Evolutionary conservation across 1,139 yeast genomes (phyloP).

Genomic region (Komagataea norvegica): DNA sequence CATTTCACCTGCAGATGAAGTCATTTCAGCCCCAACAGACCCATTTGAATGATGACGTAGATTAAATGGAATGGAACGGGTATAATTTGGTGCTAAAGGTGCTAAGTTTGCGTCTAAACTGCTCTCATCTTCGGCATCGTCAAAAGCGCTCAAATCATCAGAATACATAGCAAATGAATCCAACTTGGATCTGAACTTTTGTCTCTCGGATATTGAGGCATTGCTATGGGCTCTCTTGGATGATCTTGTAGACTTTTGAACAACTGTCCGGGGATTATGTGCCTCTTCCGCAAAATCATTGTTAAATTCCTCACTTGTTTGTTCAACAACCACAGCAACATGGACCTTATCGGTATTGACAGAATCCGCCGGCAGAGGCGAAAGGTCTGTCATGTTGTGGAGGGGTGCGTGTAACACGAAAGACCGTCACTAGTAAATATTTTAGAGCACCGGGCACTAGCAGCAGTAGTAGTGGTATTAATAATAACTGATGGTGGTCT

Average conservation of each 20-base stretch:
- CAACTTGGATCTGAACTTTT: constrained; percentile 23
- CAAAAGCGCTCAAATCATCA: constrained; percentile 1
- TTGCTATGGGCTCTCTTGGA: constrained; percentile 24
- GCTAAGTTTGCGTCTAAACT: no score
- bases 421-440: no score
- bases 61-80: constrained; percentile 2
- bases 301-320: background rate
- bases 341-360: background rate
- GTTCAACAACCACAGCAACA: constrained; percentile 1
- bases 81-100: constrained; percentile 3
- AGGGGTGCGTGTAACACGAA: no score
- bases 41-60: constrained; percentile 20
- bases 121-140: constrained; percentile 3
- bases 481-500: no score
- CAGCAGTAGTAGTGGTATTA: no score
- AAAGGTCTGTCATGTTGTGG: constrained; percentile 7
- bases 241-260: constrained; percentile 4
- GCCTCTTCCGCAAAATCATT: constrained; percentile 1
- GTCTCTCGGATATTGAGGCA: constrained; percentile 20
- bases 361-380: background rate
- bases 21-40: constrained; percentile 12
- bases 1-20: constrained; percentile 5
- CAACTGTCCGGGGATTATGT: constrained; percentile 6
- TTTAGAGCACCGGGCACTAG: no score
- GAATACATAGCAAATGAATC: constrained; percentile 15